A percentile compares a stretch with the other conserved stretches of the same genome.
These are phyloP conservation scores for Camellia sinensis DNA, from an alignment of 148 eudicot genomes.

Conservation along the genomic window DNA sequence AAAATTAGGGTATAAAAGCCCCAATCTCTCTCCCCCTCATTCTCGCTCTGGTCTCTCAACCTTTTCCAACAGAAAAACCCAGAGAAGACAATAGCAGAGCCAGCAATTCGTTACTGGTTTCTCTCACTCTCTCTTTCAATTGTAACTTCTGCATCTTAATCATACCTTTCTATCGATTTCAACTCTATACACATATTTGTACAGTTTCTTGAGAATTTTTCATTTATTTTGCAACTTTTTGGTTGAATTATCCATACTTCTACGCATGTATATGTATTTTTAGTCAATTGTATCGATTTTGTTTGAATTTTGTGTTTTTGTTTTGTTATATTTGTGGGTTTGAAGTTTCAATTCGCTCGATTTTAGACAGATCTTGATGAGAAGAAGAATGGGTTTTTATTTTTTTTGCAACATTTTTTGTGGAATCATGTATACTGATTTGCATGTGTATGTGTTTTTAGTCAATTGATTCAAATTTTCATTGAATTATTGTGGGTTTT, in stretches of 20 bases:
- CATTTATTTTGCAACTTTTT: too few species aligned
- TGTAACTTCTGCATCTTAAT: background rate
- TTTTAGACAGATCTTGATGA: too few species aligned
- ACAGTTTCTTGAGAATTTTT: background rate
- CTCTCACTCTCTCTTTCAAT: background rate
- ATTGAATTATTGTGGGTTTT: background rate
- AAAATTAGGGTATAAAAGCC: constrained; percentile 46
- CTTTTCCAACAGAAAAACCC: background rate
- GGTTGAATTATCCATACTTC: too few species aligned
- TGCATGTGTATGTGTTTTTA: background rate
- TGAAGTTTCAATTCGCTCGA: too few species aligned
- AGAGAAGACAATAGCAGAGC: background rate
- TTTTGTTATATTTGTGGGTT: too few species aligned
- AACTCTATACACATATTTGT: background rate
- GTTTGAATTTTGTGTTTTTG: too few species aligned
- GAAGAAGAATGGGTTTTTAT: too few species aligned
- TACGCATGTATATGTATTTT: too few species aligned
- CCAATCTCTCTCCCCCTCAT: constrained; percentile 28
- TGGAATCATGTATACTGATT: background rate
- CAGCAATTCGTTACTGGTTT: background rate
- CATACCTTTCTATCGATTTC: background rate
- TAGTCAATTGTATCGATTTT: too few species aligned
- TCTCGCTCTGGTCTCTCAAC: background rate
- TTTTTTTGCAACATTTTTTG: background rate
- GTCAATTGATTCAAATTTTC: background rate